Evolutionary conservation across 2,329 filamentous ascomycete species (phyloP).

Genomic region (Waltergamsia citrina): DNA sequence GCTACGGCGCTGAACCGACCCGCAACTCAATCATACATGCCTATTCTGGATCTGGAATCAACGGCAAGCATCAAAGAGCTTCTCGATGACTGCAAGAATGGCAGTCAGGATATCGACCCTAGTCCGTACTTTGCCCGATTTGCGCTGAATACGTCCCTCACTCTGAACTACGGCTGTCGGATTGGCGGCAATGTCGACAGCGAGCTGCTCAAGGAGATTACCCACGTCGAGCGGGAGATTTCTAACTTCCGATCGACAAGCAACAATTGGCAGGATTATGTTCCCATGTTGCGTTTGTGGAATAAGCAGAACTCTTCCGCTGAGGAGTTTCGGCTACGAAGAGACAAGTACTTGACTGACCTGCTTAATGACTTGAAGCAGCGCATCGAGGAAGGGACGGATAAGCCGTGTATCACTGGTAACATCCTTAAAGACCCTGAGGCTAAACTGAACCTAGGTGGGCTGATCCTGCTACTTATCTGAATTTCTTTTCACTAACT

Average conservation of each 20-base stretch:
- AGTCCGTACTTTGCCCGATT: conserved; percentile 66
- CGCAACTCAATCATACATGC: conserved; percentile 69
- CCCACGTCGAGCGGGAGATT: conserved; percentile 64
- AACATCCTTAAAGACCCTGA: conserved; percentile 46
- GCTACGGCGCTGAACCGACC: conserved; percentile 71
- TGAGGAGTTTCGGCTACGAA: conserved; percentile 53
- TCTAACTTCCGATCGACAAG: conserved; percentile 70
- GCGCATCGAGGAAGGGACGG: conserved; percentile 26
- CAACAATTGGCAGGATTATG: conserved; percentile 79
- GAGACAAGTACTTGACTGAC: conserved; percentile 59
- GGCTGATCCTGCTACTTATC: neutral
- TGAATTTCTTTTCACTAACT: conserved; percentile 19
- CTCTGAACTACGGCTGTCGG: conserved; percentile 70
- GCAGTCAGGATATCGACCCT: conserved; percentile 57
- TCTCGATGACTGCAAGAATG: conserved; percentile 51
- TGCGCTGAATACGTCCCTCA: conserved; percentile 67
- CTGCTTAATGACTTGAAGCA: conserved; percentile 48
- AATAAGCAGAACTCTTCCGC: conserved; percentile 54
- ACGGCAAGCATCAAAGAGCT: conserved; percentile 65
- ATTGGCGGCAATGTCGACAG: conserved; percentile 63
- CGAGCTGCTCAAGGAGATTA: conserved; percentile 61
- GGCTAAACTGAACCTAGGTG: conserved; percentile 26
- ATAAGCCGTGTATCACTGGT: conserved; percentile 30
- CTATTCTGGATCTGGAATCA: conserved; percentile 70
- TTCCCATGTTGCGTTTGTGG: conserved; percentile 62